Evolutionary conservation across 1,284 basidiomycete species (phyloP).

Genomic region (Mycosarcoma mackinlayi): DNA sequence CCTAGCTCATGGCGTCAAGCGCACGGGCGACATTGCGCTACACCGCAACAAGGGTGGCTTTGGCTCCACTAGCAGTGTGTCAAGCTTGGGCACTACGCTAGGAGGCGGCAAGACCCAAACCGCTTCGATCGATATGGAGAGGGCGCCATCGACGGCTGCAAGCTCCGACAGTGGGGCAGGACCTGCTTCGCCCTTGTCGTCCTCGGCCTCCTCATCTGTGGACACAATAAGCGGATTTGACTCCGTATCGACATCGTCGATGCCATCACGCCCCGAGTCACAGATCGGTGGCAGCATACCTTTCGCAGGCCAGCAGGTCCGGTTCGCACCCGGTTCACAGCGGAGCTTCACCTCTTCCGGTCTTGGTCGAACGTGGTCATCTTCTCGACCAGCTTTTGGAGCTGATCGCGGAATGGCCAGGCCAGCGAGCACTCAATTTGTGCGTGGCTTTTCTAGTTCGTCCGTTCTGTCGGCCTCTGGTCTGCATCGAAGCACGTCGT

Average conservation of each 20-base stretch:
- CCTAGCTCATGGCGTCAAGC: conserved; percentile 10
- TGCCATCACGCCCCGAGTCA: conserved; percentile 21
- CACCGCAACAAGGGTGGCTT: conserved; percentile 33
- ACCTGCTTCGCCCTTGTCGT: conserved; percentile 31
- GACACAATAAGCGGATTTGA: conserved; percentile 23
- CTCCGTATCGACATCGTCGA: conserved; percentile 11
- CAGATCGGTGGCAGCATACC: conserved; percentile 10
- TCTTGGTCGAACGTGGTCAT: conserved; percentile 25
- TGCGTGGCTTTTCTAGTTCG: conserved; percentile 39
- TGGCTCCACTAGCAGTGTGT: conserved; percentile 40
- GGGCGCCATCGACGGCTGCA: conserved; percentile 20
- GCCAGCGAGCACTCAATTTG: conserved; percentile 31
- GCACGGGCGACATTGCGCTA: conserved; percentile 24
- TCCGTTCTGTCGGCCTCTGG: conserved; percentile 39
- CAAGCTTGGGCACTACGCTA: conserved; percentile 38
- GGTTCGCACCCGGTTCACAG: conserved; percentile 20
- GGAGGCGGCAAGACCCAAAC: conserved; percentile 25
- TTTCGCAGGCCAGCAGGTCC: conserved; percentile 20
- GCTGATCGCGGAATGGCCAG: conserved; percentile 22
- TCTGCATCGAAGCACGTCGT: conserved; percentile 23
- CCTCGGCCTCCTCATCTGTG: conserved; percentile 27
- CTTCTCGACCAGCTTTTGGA: conserved; percentile 8
- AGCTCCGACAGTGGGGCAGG: conserved; percentile 37
- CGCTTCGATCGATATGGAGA: conserved; percentile 25
- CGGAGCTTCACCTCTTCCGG: conserved; percentile 18